These are phyloP conservation scores for Puccinia novopanici DNA, from an alignment of 1,284 basidiomycete genomes.

Conservation along the genomic window DNA sequence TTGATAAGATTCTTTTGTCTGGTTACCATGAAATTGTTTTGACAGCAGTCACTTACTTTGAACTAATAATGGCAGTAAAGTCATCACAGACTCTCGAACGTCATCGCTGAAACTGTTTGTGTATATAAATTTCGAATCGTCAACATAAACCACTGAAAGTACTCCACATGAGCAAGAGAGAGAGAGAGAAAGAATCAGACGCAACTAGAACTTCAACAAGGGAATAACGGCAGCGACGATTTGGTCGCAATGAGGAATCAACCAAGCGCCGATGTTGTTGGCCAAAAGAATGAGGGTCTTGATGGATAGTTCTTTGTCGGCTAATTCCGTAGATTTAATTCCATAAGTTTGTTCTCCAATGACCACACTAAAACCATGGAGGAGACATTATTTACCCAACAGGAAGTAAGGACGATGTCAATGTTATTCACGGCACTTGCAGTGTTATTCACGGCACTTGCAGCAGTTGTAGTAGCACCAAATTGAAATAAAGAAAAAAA, in stretches of 20 bases:
- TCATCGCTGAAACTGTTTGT: conserved; percentile 41
- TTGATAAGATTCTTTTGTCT: neutral
- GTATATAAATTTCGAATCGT: neutral
- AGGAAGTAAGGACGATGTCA: too few relatives aligned
- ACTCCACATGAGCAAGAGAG: neutral
- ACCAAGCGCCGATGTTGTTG: conserved; percentile 2
- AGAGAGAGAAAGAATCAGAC: conserved; percentile 5
- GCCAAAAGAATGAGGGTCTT: conserved; percentile 35
- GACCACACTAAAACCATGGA: too few relatives aligned
- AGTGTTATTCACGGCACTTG: too few relatives aligned
- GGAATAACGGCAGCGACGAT: conserved; percentile 45
- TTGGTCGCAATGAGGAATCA: conserved; percentile 44
- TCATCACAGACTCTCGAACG: conserved; percentile 37
- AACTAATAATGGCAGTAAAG: conserved; percentile 33
- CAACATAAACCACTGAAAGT: conserved; percentile 10
- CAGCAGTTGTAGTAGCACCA: too few relatives aligned
- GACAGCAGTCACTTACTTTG: conserved; percentile 32
- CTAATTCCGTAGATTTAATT: conserved; percentile 38
- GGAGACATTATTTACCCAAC: too few relatives aligned
- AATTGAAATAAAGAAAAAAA: neutral
- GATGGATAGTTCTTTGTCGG: conserved; percentile 31
- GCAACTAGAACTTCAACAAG: conserved; percentile 45
- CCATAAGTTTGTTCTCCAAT: conserved; percentile 46
- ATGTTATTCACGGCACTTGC: too few relatives aligned
- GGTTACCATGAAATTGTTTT: too few relatives aligned